A percentile compares a stretch with the other conserved stretches of the same genome.
Evolutionary conservation across 495 filamentous ascomycete genomes (phyloP).

Genomic region (Darksidea phi): DNA sequence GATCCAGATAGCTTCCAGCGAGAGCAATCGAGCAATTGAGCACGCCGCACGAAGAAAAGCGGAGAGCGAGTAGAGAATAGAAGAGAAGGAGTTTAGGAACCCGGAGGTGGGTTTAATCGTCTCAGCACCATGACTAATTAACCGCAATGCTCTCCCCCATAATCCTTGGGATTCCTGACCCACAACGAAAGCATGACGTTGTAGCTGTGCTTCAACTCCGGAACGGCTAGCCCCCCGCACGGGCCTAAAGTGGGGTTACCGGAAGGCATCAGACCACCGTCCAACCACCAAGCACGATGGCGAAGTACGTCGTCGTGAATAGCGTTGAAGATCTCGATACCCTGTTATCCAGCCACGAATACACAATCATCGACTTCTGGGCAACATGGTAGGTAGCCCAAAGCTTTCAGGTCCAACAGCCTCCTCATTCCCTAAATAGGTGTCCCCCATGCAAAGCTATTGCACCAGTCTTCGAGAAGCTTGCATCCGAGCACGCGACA

Average conservation of each 20-base stretch:
- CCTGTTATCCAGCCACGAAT: no score
- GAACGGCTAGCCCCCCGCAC: background rate
- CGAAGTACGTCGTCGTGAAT: no score
- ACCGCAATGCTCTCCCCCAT: background rate
- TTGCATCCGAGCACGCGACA: constrained; percentile 49
- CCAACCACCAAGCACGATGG: background rate
- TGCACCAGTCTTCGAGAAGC: constrained; percentile 56
- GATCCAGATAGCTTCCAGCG: no score
- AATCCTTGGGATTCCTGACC: background rate
- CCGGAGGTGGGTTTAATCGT: constrained; percentile 2
- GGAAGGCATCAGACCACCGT: background rate
- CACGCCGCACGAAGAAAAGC: background rate
- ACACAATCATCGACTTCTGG: no score
- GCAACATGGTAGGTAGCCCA: no score
- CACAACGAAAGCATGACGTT: constrained; percentile 15
- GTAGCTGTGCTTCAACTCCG: background rate
- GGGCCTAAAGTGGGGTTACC: background rate
- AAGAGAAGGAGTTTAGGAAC: background rate
- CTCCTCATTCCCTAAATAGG: no score
- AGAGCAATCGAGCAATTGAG: no score
- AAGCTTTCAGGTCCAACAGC: no score
- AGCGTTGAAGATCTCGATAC: no score
- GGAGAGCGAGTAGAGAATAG: background rate
- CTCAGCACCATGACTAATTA: constrained; percentile 15
- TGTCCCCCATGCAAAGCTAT: constrained; percentile 69